Base-by-base conservation (phyloP, 2,329 filamentous ascomycete species). In the Diaporthe eres region DNA sequence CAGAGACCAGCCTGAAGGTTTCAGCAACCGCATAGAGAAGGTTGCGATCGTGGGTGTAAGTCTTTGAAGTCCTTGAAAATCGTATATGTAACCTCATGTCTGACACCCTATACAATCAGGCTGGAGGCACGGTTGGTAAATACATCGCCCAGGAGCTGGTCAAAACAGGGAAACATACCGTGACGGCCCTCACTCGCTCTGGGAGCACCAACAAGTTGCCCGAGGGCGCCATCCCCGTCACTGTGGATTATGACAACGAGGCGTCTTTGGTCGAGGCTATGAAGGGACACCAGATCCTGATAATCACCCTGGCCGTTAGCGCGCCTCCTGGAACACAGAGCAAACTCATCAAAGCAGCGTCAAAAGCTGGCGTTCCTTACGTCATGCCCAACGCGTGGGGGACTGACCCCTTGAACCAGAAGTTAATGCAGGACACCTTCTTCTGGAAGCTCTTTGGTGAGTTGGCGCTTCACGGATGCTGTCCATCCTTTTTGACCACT, bases 121-220 rank as follows among this genome's bases (percentile, higher is more conserved):
- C 80, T 34, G 78, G 75, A 25, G 80, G 80, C 19, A 77, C 74
- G 28, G 58, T 81, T 31, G 80, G 80, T 25, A 71, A 70, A 13
- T 71, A 76, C 67, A 76, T 80, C 22, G 72, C 79, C 12, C 49
- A 81, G 6, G 83, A 83, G n/a, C 82, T 89, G 6, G 78, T 87
- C 60, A 82, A 83, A 51, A 84, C 83, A 37, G 86, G 86, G 72
- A 85, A 85, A 61, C 87, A 89, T 80, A 85, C 78, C 19, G 81
- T 91, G 76, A 90, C 88, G 1, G 87, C 87, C 76, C 81, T 91
- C 55, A 86, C 86, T 2, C 88, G 89, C 60, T 71, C 77, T 2
- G 85, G 84, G 42, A 88, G 87, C 78, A 85, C 80, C 4, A 82
- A 78, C 75, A 83, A 78, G 0, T 81, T 90, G 4, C 87, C 86